Base-by-base conservation (phyloP, 805 yeast genomes). In the Lipomyces spencermartinsiae region DNA sequence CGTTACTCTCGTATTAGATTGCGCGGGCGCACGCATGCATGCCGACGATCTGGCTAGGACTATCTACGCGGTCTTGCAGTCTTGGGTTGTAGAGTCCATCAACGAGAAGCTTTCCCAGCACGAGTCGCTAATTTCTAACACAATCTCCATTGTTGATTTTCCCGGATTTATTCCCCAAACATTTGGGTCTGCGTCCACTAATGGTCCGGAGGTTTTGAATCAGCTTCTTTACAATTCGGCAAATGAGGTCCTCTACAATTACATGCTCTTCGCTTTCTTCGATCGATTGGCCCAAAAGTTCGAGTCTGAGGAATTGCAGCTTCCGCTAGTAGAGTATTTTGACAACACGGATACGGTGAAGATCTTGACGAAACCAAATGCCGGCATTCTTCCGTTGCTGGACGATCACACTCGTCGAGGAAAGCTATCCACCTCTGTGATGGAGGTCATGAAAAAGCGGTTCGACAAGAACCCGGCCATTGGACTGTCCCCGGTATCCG, bases 301-400 rank as follows among this genome's bases (percentile, higher is more conserved):
- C 56, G 81, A 78, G 51, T 67, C 79, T 56, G 83, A 81, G 65
- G 83, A 79, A 19, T 77, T 83, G 70, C 81, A 80, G 51, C 80
- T 86, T 35, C 87, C 87, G n/a, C 81, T 81, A 31, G 83, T 83
- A 58, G 88, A 85, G 76, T 86, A 84, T 77, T 82, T 83, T 67
- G 88, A 87, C 75, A 86, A 85, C 75, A 79, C 85, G 34, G 83
- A 84, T 66, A 84, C 86, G 49, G 88, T 88, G 61, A 80, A 83
- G 74, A 83, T 87, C 3, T 81, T 86, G 63, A 84, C 85, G 66
- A 80, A 75, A 35, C 81, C 82, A 6, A 71, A 74, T 12, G 57
- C 74, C 16, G 83, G 83, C 16, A 69, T 79, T 9, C 71, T 81
- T 14, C 71, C 81, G 2, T 76, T 79, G 4, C 71, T 81, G 10